Conservation (phyloP, 1,284 basidiomycete species). For the Takashimella koratensis region DNA sequence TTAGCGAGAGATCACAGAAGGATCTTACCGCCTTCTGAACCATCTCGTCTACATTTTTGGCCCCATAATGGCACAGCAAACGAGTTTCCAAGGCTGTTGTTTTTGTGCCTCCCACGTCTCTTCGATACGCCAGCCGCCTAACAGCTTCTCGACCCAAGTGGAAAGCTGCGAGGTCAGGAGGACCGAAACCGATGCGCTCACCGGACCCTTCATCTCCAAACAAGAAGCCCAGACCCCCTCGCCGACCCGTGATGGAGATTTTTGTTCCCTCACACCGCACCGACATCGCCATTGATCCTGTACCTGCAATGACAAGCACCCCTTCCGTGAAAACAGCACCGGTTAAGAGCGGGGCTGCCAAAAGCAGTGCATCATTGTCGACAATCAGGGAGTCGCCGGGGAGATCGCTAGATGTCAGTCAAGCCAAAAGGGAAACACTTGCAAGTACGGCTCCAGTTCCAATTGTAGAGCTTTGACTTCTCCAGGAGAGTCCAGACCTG, state of each 20-base stretch:
- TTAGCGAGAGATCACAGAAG: no score
- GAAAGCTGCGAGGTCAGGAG: neutral
- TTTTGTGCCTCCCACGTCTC: neutral
- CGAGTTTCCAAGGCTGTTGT: neutral
- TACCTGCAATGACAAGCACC: neutral
- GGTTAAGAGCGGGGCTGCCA: neutral
- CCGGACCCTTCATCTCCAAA: neutral
- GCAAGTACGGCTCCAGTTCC: neutral
- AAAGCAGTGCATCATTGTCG: neutral
- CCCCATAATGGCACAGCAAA: neutral
- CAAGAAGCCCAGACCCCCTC: neutral
- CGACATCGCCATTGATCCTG: neutral
- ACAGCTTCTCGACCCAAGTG: neutral
- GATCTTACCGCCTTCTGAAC: neutral
- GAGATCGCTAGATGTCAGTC: neutral
- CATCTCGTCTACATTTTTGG: neutral
- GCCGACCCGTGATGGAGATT: neutral
- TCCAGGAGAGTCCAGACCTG: neutral
- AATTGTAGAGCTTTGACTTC: neutral
- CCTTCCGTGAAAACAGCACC: neutral
- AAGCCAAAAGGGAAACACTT: no score
- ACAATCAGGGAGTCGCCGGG: neutral
- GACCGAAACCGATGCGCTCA: neutral
- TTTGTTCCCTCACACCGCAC: neutral
- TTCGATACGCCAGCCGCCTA: neutral